Conservation (phyloP, 1,284 basidiomycete genomes). For the Rhodofomes roseus region DNA sequence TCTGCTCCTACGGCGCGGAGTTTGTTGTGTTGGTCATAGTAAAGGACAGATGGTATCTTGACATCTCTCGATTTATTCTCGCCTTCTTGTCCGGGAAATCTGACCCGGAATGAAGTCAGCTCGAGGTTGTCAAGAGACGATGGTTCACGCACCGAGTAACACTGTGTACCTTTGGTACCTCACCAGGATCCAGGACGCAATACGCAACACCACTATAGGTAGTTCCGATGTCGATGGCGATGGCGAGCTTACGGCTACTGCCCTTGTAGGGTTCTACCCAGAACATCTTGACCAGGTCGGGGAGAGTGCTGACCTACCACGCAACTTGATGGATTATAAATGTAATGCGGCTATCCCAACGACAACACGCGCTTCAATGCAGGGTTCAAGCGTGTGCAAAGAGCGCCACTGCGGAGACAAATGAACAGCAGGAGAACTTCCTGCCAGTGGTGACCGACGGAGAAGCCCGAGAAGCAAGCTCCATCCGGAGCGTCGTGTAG, state of each 20-base stretch:
- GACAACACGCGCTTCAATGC: neutral
- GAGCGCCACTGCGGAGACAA: no score
- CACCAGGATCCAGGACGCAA: slow-evolving; percentile 41
- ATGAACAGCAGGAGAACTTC: no score
- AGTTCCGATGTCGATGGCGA: slow-evolving; percentile 51
- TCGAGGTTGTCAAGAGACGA: neutral
- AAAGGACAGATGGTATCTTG: slow-evolving; percentile 56
- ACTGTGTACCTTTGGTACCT: slow-evolving; percentile 41
- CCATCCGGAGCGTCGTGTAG: no score
- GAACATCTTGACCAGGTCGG: neutral
- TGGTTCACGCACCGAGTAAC: slow-evolving; percentile 36
- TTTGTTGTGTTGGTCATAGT: slow-evolving; percentile 42
- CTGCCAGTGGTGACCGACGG: no score
- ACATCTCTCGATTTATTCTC: slow-evolving; percentile 38
- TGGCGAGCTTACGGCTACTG: slow-evolving; percentile 34
- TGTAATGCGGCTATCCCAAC: no score
- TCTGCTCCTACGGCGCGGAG: slow-evolving; percentile 51
- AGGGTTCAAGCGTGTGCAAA: no score
- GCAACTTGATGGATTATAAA: no score
- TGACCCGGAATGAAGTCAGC: slow-evolving; percentile 12
- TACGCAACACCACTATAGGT: slow-evolving; percentile 52
- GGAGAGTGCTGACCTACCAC: no score
- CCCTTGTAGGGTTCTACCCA: slow-evolving; percentile 1
- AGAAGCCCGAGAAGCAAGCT: neutral
- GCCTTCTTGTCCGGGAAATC: slow-evolving; percentile 36